These are phyloP conservation scores for Rhizophora apiculata DNA, from an alignment of 345 rosid species.

Conservation along the genomic window DNA sequence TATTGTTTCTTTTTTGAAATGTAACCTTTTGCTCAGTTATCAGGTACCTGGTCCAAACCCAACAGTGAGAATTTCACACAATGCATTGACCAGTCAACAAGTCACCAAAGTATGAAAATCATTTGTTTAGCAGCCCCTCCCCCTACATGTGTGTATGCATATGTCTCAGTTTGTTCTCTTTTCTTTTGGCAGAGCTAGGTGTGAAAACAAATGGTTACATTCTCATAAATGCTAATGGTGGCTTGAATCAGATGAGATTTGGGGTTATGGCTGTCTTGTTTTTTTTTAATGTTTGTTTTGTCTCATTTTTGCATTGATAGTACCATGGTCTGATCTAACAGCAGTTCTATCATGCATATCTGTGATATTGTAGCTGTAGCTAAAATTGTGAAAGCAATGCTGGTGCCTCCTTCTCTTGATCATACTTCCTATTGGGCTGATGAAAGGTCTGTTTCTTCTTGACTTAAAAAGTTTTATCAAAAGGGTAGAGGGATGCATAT, in stretches of 20 bases:
- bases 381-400: constrained; percentile 81
- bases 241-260: constrained; percentile 99
- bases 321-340: constrained; percentile 38
- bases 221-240: constrained; percentile 91
- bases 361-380: constrained; percentile 98
- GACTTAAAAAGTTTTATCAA: not conserved
- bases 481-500: not conserved
- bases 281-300: constrained; percentile 22
- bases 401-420: constrained; percentile 91
- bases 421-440: constrained; percentile 96
- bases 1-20: constrained; percentile 14
- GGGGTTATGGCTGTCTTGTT: constrained; percentile 82
- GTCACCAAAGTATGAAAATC: constrained; percentile 54
- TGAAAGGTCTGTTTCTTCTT: constrained; percentile 47
- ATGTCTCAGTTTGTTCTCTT: constrained; percentile 1
- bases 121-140: not conserved
- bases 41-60: constrained; percentile 87
- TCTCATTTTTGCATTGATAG: constrained; percentile 1
- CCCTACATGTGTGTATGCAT: not conserved
- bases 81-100: constrained; percentile 58
- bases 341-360: constrained; percentile 75
- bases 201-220: constrained; percentile 76
- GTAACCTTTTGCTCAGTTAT: constrained; percentile 43
- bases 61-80: constrained; percentile 72
- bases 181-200: constrained; percentile 57